Evolutionary conservation across 805 yeast species (phyloP), one percentile per base, ranked within the genome.

Genomic region (Starmerella vaccinii): DNA sequence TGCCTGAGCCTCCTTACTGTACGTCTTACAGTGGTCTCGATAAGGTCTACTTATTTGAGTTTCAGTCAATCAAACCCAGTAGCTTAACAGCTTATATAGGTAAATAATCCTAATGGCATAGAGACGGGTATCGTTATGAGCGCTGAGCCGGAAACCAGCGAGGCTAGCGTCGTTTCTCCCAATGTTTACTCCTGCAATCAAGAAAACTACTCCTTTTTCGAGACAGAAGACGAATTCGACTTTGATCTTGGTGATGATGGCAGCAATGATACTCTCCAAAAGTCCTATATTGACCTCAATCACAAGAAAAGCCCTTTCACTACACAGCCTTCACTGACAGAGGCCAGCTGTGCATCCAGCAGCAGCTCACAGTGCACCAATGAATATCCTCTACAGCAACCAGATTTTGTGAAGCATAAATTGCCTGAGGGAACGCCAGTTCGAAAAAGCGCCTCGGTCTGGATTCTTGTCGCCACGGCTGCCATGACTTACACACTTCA

Each of bases 401-500:
- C 46, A 22, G 49, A 53, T 30, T 12, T 49, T 12, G 56, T 51
- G 4, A 53, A 53, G 30, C 46, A 35, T 8, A 27, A 47, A 21
- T 44, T 53, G 4, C 45, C 49, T 18, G 56, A 53, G 5, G 32
- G 45, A 5, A 27, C 33, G 12, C 29, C 49, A 5, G 35, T 16
- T 15, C 34, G 37, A 3, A 21, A 35, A 3, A 34, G 39, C 10
- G 32, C 51, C 2, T 18, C 50, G 6, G 40, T 52, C 5, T 52
- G 51, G 51, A n/a, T 52, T 9, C 38, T 51, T 6, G 24, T 55
- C 7, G 47, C 46, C 16, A 51, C 59, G 6, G 59, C 62, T 4
- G 57, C 60, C 3, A 23, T 51, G 40, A 57, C 54, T 13, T 60
- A 59, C 46, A 50, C 57, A 5, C 39, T 57, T 34, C 63, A 60